These are phyloP conservation scores for Neofusicoccum ribis DNA, from an alignment of 2,329 filamentous ascomycete species.

Conservation along the genomic window DNA sequence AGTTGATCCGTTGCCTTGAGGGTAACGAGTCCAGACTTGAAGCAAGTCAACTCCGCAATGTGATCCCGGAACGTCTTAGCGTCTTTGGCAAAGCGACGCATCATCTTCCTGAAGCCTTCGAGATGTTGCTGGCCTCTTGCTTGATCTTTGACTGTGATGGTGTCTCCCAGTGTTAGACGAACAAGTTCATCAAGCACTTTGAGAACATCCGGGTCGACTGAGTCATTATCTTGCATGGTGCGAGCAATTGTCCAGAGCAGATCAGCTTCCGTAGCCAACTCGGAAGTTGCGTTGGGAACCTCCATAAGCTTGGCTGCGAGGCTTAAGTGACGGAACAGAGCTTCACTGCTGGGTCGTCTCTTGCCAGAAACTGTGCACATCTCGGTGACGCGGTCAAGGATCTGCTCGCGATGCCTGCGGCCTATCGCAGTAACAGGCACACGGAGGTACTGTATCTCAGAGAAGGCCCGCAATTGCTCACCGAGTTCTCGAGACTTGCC, in stretches of 20 bases:
- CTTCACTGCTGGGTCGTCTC: conserved; percentile 1
- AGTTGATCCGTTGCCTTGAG: background rate
- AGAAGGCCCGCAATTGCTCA: conserved; percentile 21
- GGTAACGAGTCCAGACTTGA: conserved; percentile 16
- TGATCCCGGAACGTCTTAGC: background rate
- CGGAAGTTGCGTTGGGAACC: conserved; percentile 37
- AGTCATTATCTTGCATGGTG: background rate
- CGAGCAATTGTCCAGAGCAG: conserved; percentile 13
- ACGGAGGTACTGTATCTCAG: conserved; percentile 27
- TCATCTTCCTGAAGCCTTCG: conserved; percentile 28
- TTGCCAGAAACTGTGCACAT: conserved; percentile 22
- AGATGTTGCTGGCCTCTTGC: conserved; percentile 34
- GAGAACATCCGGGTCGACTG: conserved; percentile 11
- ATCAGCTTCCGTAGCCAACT: conserved; percentile 23
- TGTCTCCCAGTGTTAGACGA: conserved; percentile 30
- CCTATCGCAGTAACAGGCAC: conserved; percentile 29
- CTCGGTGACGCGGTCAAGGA: conserved; percentile 31
- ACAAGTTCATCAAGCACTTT: conserved; percentile 31
- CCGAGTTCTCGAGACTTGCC: background rate
- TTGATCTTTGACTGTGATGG: conserved; percentile 36
- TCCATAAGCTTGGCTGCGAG: conserved; percentile 33
- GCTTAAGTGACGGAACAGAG: conserved; percentile 14
- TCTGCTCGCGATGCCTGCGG: conserved; percentile 34
- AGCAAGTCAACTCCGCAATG: conserved; percentile 11
- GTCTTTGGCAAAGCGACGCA: conserved; percentile 20